Conservation (phyloP, 805 yeast species). For the Ogataea minuta region DNA sequence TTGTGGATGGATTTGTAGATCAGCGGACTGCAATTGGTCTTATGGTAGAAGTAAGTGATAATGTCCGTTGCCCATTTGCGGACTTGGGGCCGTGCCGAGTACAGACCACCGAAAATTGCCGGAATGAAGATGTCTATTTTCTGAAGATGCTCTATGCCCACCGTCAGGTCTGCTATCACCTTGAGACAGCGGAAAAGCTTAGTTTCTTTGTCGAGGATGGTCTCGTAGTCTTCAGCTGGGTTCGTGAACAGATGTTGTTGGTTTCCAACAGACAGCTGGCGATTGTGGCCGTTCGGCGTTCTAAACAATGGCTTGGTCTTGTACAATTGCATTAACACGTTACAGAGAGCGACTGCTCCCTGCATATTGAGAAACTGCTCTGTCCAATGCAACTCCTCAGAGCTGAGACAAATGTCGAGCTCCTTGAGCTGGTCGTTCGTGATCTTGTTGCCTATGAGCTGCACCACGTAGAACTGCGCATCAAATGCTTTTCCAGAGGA, state of each 20-base stretch:
- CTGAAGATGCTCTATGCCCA: slow-evolving; percentile 67
- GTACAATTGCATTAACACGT: slow-evolving; percentile 49
- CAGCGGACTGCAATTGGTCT: slow-evolving; percentile 20
- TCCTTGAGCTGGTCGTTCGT: slow-evolving; percentile 71
- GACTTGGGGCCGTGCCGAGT: slow-evolving; percentile 77
- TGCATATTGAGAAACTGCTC: slow-evolving; percentile 74
- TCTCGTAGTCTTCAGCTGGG: slow-evolving; percentile 31
- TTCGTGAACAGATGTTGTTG: slow-evolving; percentile 26
- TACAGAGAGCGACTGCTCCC: slow-evolving; percentile 86
- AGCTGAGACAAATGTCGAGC: slow-evolving; percentile 86
- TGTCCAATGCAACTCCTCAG: slow-evolving; percentile 81
- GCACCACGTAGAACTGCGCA: slow-evolving; percentile 79
- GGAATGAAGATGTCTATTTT: slow-evolving; percentile 54
- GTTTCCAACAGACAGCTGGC: not conserved
- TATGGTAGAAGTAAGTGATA: slow-evolving; percentile 49
- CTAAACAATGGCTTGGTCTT: slow-evolving; percentile 31
- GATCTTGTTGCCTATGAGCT: slow-evolving; percentile 67
- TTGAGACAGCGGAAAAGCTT: slow-evolving; percentile 78
- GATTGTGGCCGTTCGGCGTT: not conserved
- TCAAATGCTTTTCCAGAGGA: slow-evolving; percentile 26
- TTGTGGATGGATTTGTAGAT: slow-evolving; percentile 28
- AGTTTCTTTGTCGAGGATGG: slow-evolving; percentile 61
- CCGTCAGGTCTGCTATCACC: slow-evolving; percentile 67
- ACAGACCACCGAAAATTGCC: slow-evolving; percentile 73
- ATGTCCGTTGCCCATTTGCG: slow-evolving; percentile 84